phyloP scores from a whole-genome alignment of 1,284 basidiomycete genomes.

The Ustilago shanxiensis region DNA sequence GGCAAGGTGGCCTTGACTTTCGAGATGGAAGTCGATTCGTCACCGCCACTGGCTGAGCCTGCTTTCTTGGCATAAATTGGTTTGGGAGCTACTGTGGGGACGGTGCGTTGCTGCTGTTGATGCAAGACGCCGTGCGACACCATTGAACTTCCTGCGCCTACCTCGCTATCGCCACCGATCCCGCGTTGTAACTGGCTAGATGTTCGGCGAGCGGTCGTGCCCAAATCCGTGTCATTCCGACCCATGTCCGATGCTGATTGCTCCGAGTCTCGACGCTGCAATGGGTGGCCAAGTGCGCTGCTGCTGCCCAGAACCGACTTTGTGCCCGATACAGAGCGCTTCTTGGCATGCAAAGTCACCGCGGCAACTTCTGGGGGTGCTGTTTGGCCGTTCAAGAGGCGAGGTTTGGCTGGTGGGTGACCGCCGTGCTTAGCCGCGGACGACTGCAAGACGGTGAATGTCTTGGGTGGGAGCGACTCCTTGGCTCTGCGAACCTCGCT shows the following conservation, averaged over 20 bases:
- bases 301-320: constrained; percentile 39
- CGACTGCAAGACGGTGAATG: constrained; percentile 66
- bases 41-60: constrained; percentile 10
- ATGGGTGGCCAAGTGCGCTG: constrained; percentile 28
- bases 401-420: constrained; percentile 43
- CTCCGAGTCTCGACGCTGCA: constrained; percentile 47
- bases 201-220: constrained; percentile 22
- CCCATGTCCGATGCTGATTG: constrained; percentile 39
- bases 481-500: constrained; percentile 63
- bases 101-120: constrained; percentile 23
- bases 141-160: constrained; percentile 34
- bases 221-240: constrained; percentile 34
- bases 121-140: constrained; percentile 23
- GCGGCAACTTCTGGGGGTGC: constrained; percentile 53
- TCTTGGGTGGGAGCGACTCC: constrained; percentile 67
- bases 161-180: constrained; percentile 30
- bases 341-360: constrained; percentile 48
- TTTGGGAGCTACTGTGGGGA: constrained; percentile 60
- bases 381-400: constrained; percentile 60
- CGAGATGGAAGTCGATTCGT: constrained; percentile 26
- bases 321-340: constrained; percentile 50
- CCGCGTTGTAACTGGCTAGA: constrained; percentile 42
- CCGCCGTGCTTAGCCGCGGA: constrained; percentile 47
- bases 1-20: constrained; percentile 59
- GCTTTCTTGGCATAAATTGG: constrained; percentile 57